Conservation (phyloP, 2,329 filamentous ascomycete species). For the Phaeosphaeria sp. region DNA sequence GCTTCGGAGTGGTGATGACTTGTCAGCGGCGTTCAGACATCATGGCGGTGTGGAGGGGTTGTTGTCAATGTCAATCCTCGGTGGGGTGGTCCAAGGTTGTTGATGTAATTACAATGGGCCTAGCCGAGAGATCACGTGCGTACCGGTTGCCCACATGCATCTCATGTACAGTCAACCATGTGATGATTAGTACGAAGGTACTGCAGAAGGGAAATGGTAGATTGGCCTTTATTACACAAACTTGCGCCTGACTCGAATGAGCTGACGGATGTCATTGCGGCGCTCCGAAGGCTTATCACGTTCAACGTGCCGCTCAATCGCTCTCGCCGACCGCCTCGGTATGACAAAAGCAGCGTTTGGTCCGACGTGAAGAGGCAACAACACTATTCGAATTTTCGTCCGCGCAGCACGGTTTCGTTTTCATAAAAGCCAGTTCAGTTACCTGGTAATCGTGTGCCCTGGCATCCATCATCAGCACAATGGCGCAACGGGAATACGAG, state of each 20-base stretch:
- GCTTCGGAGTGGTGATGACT: conserved; percentile 4
- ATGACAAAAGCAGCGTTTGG: conserved; percentile 23
- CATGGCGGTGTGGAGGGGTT: conserved; percentile 19
- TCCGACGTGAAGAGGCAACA: conserved; percentile 20
- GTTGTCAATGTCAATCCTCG: conserved; percentile 4
- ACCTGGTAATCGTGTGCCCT: conserved; percentile 9
- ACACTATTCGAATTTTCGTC: conserved; percentile 12
- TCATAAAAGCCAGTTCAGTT: conserved; percentile 8
- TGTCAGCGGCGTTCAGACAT: conserved; percentile 6
- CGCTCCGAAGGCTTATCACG: background rate
- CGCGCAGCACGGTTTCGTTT: conserved; percentile 11
- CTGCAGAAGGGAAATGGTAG: background rate
- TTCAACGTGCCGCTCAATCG: conserved; percentile 10
- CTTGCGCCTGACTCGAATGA: background rate
- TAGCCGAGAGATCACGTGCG: background rate
- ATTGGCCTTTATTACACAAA: background rate
- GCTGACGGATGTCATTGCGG: background rate
- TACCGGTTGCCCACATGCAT: background rate
- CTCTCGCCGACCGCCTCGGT: conserved; percentile 22
- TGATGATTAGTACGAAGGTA: background rate
- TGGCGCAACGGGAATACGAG: conserved; percentile 63
- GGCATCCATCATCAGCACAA: conserved; percentile 14
- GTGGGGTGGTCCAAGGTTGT: background rate
- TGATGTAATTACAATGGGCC: background rate
- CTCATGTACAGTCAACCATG: background rate